Evolutionary conservation across 2,329 filamentous ascomycete genomes (phyloP).

Genomic region (Trichoderma atroviride): DNA sequence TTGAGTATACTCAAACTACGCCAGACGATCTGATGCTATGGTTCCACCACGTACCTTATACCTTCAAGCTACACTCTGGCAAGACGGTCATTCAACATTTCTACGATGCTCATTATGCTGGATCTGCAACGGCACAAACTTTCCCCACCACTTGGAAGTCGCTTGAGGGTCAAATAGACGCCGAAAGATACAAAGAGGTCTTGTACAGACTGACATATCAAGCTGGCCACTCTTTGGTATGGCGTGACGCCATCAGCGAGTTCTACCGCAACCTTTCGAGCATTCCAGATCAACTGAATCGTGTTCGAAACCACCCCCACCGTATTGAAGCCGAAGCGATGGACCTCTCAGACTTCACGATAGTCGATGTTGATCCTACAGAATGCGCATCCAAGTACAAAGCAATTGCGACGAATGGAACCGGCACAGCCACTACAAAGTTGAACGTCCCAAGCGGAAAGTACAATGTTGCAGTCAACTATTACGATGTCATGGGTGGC

Average conservation of each 20-base stretch:
- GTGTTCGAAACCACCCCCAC: constrained; percentile 64
- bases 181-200: constrained; percentile 60
- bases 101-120: constrained; percentile 64
- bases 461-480: constrained; percentile 68
- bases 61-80: constrained; percentile 61
- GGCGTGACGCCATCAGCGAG: constrained; percentile 67
- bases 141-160: constrained; percentile 59
- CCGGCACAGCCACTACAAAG: constrained; percentile 14
- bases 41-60: constrained; percentile 76
- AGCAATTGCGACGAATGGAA: constrained; percentile 55
- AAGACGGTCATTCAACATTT: constrained; percentile 71
- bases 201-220: constrained; percentile 64
- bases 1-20: constrained; percentile 63
- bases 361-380: constrained; percentile 57
- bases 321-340: constrained; percentile 72
- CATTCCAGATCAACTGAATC: constrained; percentile 58
- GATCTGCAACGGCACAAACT: constrained; percentile 61
- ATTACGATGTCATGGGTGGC: constrained; percentile 65
- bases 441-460: constrained; percentile 45
- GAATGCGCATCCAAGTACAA: constrained; percentile 60
- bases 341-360: constrained; percentile 60
- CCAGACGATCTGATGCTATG: constrained; percentile 70
- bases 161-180: constrained; percentile 59
- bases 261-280: constrained; percentile 65
- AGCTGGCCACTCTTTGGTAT: constrained; percentile 69